phyloP scores from a whole-genome alignment of 1,139 yeast genomes.

The Scheffersomyces titani region DNA sequence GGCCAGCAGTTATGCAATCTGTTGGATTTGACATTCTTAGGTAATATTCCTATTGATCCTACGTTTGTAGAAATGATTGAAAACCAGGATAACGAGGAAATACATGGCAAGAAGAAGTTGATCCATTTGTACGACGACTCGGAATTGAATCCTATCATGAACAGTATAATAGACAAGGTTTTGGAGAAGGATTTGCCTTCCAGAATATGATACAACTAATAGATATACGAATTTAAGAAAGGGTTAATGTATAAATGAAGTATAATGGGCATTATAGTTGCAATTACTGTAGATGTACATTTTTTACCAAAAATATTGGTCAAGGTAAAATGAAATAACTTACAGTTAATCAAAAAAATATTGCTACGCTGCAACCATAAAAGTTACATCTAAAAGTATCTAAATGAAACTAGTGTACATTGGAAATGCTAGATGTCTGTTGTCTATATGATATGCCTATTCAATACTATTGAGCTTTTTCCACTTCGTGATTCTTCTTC shows the following conservation, averaged over 20 bases:
- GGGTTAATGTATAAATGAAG: no score
- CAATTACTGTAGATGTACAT: no score
- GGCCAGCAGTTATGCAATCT: slow-evolving; percentile 70
- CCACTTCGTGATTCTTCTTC: slow-evolving; percentile 68
- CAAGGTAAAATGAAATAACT: no score
- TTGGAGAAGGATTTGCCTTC: slow-evolving; percentile 39
- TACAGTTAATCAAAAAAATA: no score
- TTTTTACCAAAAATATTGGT: no score
- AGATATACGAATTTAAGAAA: background rate
- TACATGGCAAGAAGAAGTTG: slow-evolving; percentile 19
- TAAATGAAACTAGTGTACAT: background rate
- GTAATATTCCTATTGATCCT: slow-evolving; percentile 92
- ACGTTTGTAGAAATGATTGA: slow-evolving; percentile 84
- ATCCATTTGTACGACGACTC: slow-evolving; percentile 38
- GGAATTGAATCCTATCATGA: slow-evolving; percentile 51
- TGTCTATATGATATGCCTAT: slow-evolving; percentile 2
- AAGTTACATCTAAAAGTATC: background rate
- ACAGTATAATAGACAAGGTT: slow-evolving; percentile 48
- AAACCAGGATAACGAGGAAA: slow-evolving; percentile 37
- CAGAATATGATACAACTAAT: slow-evolving; percentile 17
- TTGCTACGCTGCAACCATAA: background rate
- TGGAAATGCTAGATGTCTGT: background rate
- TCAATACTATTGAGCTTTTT: slow-evolving; percentile 44
- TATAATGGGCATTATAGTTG: background rate
- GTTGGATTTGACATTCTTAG: slow-evolving; percentile 67